phyloP scores from a whole-genome alignment of 495 filamentous ascomycete species.

The Chaetomium fimeti region DNA sequence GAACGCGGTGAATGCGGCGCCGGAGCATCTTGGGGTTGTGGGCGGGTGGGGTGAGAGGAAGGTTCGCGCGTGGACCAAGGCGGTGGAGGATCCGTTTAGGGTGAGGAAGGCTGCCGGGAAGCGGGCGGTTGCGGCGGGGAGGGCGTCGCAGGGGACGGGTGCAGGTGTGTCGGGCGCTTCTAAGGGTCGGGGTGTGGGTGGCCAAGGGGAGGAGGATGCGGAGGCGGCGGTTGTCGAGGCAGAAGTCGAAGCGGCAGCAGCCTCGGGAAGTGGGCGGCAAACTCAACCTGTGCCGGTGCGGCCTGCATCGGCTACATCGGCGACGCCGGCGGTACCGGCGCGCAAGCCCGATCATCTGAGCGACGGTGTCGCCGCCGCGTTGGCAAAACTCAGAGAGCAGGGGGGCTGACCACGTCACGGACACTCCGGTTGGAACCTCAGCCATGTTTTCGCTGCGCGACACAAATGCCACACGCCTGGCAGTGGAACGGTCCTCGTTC shows the following conservation, averaged over 20 bases:
- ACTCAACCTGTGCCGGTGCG: background rate
- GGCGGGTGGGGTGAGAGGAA: conserved; percentile 96
- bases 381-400: conserved; percentile 51
- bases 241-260: conserved; percentile 40
- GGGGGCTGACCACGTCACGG: conserved; percentile 33
- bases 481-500: background rate
- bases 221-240: conserved; percentile 50
- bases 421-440: background rate
- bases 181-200: conserved; percentile 13
- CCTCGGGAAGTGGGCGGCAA: conserved; percentile 19
- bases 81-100: conserved; percentile 80
- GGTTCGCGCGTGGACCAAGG: conserved; percentile 75
- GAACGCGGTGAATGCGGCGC: conserved; percentile 80
- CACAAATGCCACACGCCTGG: conserved; percentile 13
- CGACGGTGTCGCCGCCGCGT: conserved; percentile 53
- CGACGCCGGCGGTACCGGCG: conserved; percentile 2
- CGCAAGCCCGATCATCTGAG: conserved; percentile 44
- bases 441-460: background rate
- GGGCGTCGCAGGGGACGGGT: background rate
- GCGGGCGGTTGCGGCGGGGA: conserved; percentile 23
- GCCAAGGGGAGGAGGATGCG: conserved; percentile 45
- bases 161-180: background rate
- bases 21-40: conserved; percentile 78
- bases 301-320: conserved; percentile 13
- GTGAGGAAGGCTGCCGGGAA: conserved; percentile 65